Conservation (phyloP, 2,329 filamentous ascomycete species). For the Geoglossum cookeanum region DNA sequence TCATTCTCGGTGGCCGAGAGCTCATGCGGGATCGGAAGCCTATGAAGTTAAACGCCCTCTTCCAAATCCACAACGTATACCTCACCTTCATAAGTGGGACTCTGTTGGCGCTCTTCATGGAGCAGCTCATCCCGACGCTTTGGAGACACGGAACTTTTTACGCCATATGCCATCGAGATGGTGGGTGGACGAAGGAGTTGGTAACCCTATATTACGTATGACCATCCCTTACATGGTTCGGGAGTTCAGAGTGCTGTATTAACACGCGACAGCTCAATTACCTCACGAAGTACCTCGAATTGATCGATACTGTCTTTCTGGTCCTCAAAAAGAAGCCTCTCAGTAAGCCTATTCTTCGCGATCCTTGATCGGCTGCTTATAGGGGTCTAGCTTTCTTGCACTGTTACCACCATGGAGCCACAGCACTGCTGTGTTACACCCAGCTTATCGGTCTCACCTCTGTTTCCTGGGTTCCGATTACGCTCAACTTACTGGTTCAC, state of each 20-base stretch:
- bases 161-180: constrained; percentile 61
- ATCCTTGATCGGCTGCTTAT: not conserved
- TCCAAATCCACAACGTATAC: constrained; percentile 94
- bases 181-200: constrained; percentile 85
- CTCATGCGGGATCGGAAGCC: constrained; percentile 74
- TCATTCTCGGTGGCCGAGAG: constrained; percentile 86
- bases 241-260: not conserved
- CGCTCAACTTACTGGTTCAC: constrained; percentile 81
- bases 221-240: constrained; percentile 10
- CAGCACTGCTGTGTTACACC: constrained; percentile 91
- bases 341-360: constrained; percentile 31
- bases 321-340: constrained; percentile 99
- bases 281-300: constrained; percentile 91
- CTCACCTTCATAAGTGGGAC: constrained; percentile 68
- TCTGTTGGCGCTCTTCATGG: constrained; percentile 68
- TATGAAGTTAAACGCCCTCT: constrained; percentile 72
- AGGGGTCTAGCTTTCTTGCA: constrained; percentile 57
- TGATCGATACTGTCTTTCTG: constrained; percentile 88
- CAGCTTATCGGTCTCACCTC: constrained; percentile 84
- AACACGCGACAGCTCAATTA: constrained; percentile 59
- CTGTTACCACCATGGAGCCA: constrained; percentile 96
- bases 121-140: constrained; percentile 76
- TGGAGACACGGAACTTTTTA: constrained; percentile 69
- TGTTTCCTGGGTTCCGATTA: constrained; percentile 89
- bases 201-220: constrained; percentile 93